Conservation (phyloP, 176 grass and related monocot genomes). For the Aegilops speltoides region DNA sequence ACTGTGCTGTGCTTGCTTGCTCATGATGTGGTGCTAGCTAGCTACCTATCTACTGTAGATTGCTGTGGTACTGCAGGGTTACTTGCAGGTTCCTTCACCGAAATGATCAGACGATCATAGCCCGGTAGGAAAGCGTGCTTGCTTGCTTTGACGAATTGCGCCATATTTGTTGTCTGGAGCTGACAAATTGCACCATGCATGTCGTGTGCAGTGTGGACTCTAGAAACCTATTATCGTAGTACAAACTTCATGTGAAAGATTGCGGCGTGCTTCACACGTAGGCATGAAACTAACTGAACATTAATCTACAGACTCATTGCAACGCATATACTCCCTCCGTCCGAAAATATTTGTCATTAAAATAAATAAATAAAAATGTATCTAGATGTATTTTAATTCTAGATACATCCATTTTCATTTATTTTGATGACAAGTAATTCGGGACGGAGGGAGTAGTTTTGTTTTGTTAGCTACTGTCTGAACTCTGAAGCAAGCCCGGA, state of each 20-base stretch:
- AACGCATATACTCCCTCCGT: no score
- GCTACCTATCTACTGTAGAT: no score
- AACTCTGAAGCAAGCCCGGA: not conserved
- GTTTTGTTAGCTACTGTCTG: not conserved
- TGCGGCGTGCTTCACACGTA: no score
- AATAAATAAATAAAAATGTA: no score
- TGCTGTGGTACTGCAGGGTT: not conserved
- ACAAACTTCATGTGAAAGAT: not conserved
- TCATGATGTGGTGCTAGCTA: not conserved
- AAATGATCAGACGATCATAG: not conserved
- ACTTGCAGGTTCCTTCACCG: not conserved
- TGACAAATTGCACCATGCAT: not conserved
- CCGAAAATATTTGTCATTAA: no score
- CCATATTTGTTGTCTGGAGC: no score
- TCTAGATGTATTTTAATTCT: no score
- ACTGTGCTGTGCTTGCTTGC: not conserved
- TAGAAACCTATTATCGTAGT: not conserved
- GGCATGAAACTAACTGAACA: no score
- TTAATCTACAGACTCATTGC: not conserved
- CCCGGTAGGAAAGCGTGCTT: no score
- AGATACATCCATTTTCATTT: no score
- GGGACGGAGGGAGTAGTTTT: no score
- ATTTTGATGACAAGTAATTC: no score
- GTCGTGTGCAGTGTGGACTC: not conserved
- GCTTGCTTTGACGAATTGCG: slow-evolving; percentile 5